A percentile compares a stretch with the other conserved stretches of the same genome.
Evolutionary conservation across 306 rosid species (phyloP).

Genomic region (Albizia julibrissin): DNA sequence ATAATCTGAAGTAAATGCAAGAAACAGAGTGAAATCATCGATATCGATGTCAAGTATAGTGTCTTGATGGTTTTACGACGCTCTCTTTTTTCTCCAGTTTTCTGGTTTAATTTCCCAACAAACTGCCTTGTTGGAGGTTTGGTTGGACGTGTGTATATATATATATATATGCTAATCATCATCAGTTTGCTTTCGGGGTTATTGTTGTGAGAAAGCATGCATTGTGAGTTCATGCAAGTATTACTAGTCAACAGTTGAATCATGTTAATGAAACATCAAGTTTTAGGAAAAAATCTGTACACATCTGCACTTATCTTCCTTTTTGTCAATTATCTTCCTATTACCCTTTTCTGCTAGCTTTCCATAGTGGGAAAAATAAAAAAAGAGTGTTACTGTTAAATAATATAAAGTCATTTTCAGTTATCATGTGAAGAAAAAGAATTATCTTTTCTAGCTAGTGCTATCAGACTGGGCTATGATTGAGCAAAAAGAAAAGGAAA

Average conservation of each 20-base stretch:
- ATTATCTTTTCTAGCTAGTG: neutral
- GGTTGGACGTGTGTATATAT: constrained; percentile 33
- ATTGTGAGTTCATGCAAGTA: constrained; percentile 20
- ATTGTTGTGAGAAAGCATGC: constrained; percentile 49
- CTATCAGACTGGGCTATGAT: neutral
- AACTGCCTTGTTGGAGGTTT: constrained; percentile 27
- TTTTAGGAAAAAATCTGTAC: constrained; percentile 18
- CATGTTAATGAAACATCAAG: constrained; percentile 29
- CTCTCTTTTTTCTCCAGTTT: constrained; percentile 24
- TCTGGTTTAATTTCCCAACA: constrained; percentile 10
- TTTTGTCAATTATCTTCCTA: neutral
- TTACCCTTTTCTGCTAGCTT: neutral
- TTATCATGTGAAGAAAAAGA: neutral
- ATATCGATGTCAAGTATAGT: constrained; percentile 36
- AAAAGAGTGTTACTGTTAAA: too few relatives aligned
- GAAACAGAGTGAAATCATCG: constrained; percentile 45
- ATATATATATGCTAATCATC: neutral
- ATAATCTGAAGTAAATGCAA: constrained; percentile 67
- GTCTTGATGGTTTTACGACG: neutral
- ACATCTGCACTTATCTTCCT: neutral
- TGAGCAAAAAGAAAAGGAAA: neutral
- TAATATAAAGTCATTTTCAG: neutral
- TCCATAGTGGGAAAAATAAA: neutral
- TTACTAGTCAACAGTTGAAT: constrained; percentile 9
- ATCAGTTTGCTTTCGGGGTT: constrained; percentile 42